A percentile compares a stretch with the other conserved stretches of the same genome.
Conservation (phyloP, 345 rosid species). For the Eucalyptus polyanthemos region DNA sequence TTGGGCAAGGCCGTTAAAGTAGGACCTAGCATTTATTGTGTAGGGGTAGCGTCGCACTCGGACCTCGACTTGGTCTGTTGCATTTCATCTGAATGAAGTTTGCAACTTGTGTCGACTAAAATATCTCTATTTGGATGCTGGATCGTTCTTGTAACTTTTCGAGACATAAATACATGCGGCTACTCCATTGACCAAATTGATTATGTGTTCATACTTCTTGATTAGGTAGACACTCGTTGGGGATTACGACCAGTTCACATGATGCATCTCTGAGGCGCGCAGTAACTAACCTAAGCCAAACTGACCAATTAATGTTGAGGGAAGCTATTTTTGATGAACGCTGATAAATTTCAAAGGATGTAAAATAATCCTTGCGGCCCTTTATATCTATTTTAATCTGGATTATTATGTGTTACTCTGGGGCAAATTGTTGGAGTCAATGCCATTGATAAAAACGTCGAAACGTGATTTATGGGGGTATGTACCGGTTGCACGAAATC, state of each 20-base stretch:
- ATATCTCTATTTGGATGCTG: neutral
- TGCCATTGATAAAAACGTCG: neutral
- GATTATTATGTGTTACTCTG: neutral
- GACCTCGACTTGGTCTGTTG: neutral
- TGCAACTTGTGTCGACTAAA: neutral
- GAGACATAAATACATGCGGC: neutral
- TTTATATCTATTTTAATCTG: neutral
- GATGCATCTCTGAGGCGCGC: neutral
- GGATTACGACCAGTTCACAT: neutral
- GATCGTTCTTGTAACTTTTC: neutral
- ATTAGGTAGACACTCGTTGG: neutral
- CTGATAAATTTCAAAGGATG: neutral
- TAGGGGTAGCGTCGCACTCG: neutral
- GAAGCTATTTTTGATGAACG: neutral
- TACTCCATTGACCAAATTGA: neutral
- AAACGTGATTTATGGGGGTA: neutral
- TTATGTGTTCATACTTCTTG: neutral
- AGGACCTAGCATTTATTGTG: neutral
- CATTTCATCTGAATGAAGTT: neutral
- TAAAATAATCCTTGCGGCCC: neutral
- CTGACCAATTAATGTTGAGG: neutral
- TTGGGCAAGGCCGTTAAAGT: neutral
- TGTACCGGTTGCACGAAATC: neutral
- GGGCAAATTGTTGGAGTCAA: neutral
- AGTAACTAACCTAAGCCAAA: neutral